phyloP scores from a whole-genome alignment of 1,284 basidiomycete species.

The Fistulinella cinereoalba region DNA sequence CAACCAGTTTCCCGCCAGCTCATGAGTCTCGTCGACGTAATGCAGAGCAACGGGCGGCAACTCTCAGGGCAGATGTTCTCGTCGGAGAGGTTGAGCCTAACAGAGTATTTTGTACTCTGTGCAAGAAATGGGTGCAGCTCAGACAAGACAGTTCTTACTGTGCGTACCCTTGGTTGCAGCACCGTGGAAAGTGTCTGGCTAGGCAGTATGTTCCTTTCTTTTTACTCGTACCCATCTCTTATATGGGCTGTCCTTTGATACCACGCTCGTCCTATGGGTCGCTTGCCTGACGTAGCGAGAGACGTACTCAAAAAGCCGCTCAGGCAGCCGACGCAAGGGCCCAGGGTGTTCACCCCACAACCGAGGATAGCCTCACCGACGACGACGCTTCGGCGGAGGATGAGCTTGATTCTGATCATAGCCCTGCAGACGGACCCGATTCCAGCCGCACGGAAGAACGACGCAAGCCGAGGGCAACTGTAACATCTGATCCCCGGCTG shows the following conservation, averaged over 20 bases:
- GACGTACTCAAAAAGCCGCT: conserved; percentile 47
- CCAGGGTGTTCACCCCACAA: conserved; percentile 20
- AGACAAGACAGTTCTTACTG: conserved; percentile 71
- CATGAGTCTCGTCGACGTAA: conserved; percentile 67
- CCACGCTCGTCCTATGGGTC: neutral
- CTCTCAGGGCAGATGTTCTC: conserved; percentile 58
- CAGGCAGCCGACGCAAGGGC: conserved; percentile 28
- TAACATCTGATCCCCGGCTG: conserved; percentile 24
- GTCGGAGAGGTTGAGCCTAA: conserved; percentile 69
- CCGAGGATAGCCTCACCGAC: conserved; percentile 29
- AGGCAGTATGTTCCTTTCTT: conserved; percentile 51
- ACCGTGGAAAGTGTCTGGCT: conserved; percentile 66
- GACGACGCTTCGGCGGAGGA: conserved; percentile 35
- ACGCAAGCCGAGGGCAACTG: conserved; percentile 26
- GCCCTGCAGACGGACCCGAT: conserved; percentile 20
- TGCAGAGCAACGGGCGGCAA: conserved; percentile 70
- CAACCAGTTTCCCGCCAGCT: conserved; percentile 45
- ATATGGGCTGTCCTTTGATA: conserved; percentile 10
- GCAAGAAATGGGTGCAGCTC: conserved; percentile 76
- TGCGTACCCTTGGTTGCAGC: conserved; percentile 74
- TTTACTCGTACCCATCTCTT: conserved; percentile 2
- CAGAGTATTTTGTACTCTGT: conserved; percentile 68
- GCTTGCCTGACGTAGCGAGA: conserved; percentile 40
- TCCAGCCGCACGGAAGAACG: conserved; percentile 27
- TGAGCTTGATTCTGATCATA: conserved; percentile 45